phyloP scores from a whole-genome alignment of 2,329 filamentous ascomycete species.

The Macrophomina pseudophaseolina region DNA sequence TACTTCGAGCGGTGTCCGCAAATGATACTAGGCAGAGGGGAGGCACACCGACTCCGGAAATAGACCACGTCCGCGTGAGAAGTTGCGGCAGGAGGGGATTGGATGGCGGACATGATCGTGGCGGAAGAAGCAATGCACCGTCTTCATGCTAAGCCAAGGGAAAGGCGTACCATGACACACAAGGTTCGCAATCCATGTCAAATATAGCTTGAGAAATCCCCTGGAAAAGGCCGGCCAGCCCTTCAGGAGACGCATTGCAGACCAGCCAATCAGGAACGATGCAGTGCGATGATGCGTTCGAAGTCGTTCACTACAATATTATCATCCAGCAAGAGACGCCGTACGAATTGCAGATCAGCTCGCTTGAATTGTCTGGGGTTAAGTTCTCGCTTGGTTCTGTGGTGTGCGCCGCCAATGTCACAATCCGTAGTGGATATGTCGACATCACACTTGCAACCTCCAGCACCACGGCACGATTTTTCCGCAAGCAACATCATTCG shows the following conservation, averaged over 20 bases:
- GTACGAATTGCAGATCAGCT: too few species aligned
- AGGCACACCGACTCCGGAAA: not conserved
- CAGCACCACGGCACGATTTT: not conserved
- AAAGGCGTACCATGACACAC: too few species aligned
- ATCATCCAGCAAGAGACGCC: too few species aligned
- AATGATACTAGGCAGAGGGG: not conserved
- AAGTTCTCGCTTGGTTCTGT: too few species aligned
- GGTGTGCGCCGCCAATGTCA: not conserved
- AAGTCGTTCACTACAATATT: too few species aligned
- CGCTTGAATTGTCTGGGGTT: too few species aligned
- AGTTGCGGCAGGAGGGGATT: not conserved
- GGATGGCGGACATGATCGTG: not conserved
- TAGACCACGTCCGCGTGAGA: not conserved
- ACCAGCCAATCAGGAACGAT: too few species aligned
- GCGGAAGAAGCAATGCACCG: not conserved
- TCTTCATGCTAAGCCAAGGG: not conserved
- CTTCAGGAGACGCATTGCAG: too few species aligned
- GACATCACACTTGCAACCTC: not conserved
- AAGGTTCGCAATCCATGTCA: too few species aligned
- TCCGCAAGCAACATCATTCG: not conserved
- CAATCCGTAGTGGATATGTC: not conserved
- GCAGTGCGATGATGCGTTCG: too few species aligned
- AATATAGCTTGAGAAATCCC: too few species aligned
- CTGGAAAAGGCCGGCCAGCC: too few species aligned
- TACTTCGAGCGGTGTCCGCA: not conserved